These are phyloP conservation scores for Sphagnum tenellum DNA, from an alignment of 225 moss, liverwort and hornwort species.

Conservation along the genomic window DNA sequence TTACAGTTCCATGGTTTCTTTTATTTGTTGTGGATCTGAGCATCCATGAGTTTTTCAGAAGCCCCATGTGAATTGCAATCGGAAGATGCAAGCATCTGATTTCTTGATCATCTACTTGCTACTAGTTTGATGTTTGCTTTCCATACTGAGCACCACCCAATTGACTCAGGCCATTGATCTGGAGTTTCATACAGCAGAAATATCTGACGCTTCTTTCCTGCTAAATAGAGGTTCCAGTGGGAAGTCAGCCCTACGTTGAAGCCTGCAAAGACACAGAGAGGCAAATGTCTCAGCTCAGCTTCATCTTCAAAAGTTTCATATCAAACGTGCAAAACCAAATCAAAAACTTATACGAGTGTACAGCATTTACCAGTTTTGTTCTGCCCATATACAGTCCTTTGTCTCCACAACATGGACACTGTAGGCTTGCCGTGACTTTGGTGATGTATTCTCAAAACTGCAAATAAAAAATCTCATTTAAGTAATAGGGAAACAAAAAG, in stretches of 20 bases:
- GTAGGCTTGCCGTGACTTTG: constrained; percentile 85
- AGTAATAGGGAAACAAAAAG: too few species aligned
- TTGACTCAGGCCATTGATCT: too few species aligned
- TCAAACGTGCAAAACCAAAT: not conserved
- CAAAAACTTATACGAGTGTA: not conserved
- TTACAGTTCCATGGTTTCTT: too few species aligned
- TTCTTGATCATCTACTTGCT: too few species aligned
- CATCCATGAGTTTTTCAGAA: too few species aligned
- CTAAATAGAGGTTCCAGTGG: constrained; percentile 59
- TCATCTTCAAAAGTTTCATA: not conserved
- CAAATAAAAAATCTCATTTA: constrained; percentile 11
- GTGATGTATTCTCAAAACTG: constrained; percentile 83
- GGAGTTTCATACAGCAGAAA: not conserved
- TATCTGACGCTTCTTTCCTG: not conserved
- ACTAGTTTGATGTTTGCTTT: too few species aligned
- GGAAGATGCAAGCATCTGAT: too few species aligned
- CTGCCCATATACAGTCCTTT: constrained; percentile 45
- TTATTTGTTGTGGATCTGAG: too few species aligned
- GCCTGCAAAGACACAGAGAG: constrained; percentile 32
- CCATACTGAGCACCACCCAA: too few species aligned
- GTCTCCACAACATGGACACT: constrained; percentile 88
- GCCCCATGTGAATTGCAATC: too few species aligned
- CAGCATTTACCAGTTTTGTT: constrained; percentile 67
- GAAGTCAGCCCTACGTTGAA: constrained; percentile 60
- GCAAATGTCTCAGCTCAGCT: not conserved